phyloP scores from a whole-genome alignment of 73 alveolate species.

The Blepharisma stoltei region DNA sequence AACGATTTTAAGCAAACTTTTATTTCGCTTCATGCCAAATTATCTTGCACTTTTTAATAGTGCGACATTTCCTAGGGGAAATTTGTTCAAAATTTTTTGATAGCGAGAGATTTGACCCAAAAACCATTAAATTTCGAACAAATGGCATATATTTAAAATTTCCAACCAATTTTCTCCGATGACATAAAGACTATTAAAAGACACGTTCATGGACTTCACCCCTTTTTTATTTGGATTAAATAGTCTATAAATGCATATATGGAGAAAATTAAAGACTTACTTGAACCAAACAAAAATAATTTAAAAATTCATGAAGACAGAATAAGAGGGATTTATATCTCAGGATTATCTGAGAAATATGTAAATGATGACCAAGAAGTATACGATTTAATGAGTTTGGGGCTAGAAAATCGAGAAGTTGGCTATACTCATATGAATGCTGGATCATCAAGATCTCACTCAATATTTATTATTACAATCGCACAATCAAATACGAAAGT shows the following conservation, averaged over 20 bases:
- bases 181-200: too few species aligned
- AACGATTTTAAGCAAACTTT: slow-evolving; percentile 69
- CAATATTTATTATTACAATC: slow-evolving; percentile 53
- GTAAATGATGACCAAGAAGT: slow-evolving; percentile 40
- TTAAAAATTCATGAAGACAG: slow-evolving; percentile 57
- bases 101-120: too few species aligned
- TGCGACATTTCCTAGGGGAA: too few species aligned
- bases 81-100: too few species aligned
- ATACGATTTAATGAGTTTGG: slow-evolving; percentile 41
- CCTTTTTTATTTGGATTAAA: slow-evolving; percentile 63
- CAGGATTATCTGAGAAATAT: slow-evolving; percentile 58
- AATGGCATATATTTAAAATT: too few species aligned
- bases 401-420: slow-evolving; percentile 52
- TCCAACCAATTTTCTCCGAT: too few species aligned
- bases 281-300: slow-evolving; percentile 43
- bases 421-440: slow-evolving; percentile 60
- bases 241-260: slow-evolving; percentile 51
- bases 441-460: slow-evolving; percentile 58
- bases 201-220: slow-evolving; percentile 67
- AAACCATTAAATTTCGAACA: too few species aligned
- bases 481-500: slow-evolving; percentile 62
- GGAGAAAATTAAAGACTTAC: slow-evolving; percentile 56
- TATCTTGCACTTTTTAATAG: slow-evolving; percentile 53
- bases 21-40: slow-evolving; percentile 50
- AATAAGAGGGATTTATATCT: slow-evolving; percentile 60